Base-by-base conservation (phyloP, 1,139 yeast species). In the Sugiyamaella novakii region DNA sequence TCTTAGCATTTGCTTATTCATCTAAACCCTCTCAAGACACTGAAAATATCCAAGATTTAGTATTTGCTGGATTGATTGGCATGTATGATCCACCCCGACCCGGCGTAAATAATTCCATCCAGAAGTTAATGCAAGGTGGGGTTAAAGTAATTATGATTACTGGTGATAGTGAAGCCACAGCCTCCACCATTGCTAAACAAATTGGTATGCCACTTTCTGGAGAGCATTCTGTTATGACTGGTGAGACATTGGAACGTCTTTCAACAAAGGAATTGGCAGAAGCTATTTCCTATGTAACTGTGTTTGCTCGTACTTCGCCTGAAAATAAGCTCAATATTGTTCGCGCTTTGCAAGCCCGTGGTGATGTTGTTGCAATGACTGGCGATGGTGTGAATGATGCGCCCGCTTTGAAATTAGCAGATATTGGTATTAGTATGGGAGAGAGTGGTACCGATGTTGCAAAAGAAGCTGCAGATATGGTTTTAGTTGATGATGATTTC, bases 341-440 rank as follows among this genome's bases (percentile, higher is more conserved):
- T 27, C 80, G 87, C 62, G 97, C 97, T 0, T 76, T 92, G 59
- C 97, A 92, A 68, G 78, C 82, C 63, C 79, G 95, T 61, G 98
- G 97, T 41, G 96, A 92, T 67, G 84, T 91, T 55, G 98, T 92
- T 43, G 98, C 97, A 35, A 92, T 92, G 98, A 92, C 98, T 8
- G 98, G 98, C 58, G 98, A 92, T 69, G 98, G 98, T 70, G 98
- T 92, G 22, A 92, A 92, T 66, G 98, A 92, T 71, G 97, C 98
- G 0, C 98, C 98, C n/a, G 98, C 98, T 3, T 78, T 92, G 61
- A 92, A 92, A 67, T 76, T 91, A 63, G 98, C 98, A 1, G 96
- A 92, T 68, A 94, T 92, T 60, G 98, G 98, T 60, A 91, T 92
- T 60, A 85, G 96, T 27, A 92, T 92, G 98, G 98, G 98, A 54